A percentile compares a stretch with the other conserved stretches of the same genome.
phyloP scores from a whole-genome alignment of 768 basidiomycete genomes.

The Lyophyllum atratum region DNA sequence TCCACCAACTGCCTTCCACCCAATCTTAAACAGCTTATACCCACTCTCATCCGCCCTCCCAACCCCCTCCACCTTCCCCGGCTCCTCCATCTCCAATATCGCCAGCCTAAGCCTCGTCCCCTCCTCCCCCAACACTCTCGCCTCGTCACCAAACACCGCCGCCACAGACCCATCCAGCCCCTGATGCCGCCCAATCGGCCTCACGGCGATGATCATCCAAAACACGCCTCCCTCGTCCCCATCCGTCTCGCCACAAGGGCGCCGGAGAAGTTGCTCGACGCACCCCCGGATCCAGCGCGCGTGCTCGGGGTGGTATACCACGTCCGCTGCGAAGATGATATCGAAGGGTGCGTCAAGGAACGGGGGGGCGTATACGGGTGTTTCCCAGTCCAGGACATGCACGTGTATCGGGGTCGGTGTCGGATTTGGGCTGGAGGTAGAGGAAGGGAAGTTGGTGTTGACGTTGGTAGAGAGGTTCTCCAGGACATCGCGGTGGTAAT shows the following conservation, averaged over 20 bases:
- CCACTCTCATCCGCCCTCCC: conserved; percentile 71
- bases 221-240: conserved; percentile 47
- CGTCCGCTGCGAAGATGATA: conserved; percentile 76
- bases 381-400: conserved; percentile 65
- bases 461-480: conserved; percentile 67
- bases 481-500: conserved; percentile 78
- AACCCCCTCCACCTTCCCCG: conserved; percentile 52
- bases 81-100: conserved; percentile 47
- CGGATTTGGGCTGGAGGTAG: conserved; percentile 41
- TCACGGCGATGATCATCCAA: conserved; percentile 72
- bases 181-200: conserved; percentile 65
- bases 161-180: conserved; percentile 60
- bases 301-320: conserved; percentile 74
- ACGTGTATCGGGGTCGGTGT: conserved; percentile 40
- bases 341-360: conserved; percentile 54
- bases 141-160: conserved; percentile 41
- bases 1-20: conserved; percentile 43
- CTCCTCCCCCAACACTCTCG: background rate
- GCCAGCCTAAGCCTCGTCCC: conserved; percentile 33
- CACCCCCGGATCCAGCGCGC: conserved; percentile 69
- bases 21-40: conserved; percentile 71
- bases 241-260: conserved; percentile 20
- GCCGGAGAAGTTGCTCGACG: conserved; percentile 50
- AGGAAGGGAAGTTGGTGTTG: background rate
- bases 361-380: conserved; percentile 37